Base-by-base conservation (phyloP, 2,329 filamentous ascomycete species). In the Aspergillus intermedius region DNA sequence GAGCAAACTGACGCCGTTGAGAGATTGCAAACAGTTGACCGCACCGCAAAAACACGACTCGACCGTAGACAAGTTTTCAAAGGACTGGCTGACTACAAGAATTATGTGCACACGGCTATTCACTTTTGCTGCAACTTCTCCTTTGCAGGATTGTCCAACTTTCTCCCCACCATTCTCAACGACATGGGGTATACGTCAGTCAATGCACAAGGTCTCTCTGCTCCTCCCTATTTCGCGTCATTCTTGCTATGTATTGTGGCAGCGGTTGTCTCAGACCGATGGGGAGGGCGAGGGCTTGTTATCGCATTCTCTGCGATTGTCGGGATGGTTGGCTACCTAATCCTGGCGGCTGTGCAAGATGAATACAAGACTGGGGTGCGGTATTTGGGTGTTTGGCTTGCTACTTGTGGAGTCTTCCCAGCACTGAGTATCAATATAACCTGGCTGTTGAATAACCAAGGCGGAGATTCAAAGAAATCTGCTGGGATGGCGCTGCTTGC, bases 1-100 rank as follows among this genome's bases (percentile, higher is more conserved):
- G 71, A 77, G 51, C 75, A 73, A 53, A 68, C 72, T 19, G 63
- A 78, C 47, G 76, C 76, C 39, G 72, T 81, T 15, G 72, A 75
- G 21, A 71, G 79, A 10, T 64, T 81, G 2, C 50, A 56, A 15
- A 52, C 50, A 4, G 46, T 62, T 44, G 59, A 66, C 32, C 50
- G 50, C 23, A 65, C 62, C 1, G 55, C 50, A 0, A 66, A 66
- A 39, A 52, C 47, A 22, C 54, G 53, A 19, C 21, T 66, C 9
- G 57, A 59, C 49, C 61, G 62, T 58, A 52, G 52, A n/a, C 69
- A 73, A 44, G 55, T 71, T 1, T 46, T 64, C 6, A 58, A 61
- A 6, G 66, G 64, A 0, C 50, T 73, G 8, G 42, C 52, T 2
- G 70, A 73, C 49, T 67, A 69, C 52, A 62, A 70, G 45, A 69